Conservation (phyloP, 768 basidiomycete species). For the Pulveroboletus frians region DNA sequence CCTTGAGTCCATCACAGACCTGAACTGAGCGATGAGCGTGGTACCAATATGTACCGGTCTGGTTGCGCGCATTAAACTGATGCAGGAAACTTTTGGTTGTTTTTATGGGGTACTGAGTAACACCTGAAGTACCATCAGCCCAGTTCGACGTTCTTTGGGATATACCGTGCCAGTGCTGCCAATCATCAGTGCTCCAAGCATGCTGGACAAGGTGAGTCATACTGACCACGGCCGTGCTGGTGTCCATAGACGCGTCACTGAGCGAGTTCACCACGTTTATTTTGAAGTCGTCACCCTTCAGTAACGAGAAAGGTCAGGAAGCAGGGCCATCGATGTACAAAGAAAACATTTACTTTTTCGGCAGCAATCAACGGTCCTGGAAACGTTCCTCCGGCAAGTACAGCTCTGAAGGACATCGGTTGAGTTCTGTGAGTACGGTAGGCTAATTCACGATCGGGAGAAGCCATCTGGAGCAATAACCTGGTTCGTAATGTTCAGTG, state of each 20-base stretch:
- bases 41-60: constrained; percentile 33
- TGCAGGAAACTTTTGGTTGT: constrained; percentile 19
- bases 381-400: constrained; percentile 38
- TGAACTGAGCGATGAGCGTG: constrained; percentile 36
- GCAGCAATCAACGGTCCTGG: constrained; percentile 43
- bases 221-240: constrained; percentile 47
- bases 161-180: constrained; percentile 54
- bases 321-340: neutral
- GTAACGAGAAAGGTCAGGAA: constrained; percentile 2
- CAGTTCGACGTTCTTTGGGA: constrained; percentile 39
- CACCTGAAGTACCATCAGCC: constrained; percentile 40
- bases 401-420: constrained; percentile 27
- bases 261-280: constrained; percentile 45
- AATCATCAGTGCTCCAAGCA: neutral
- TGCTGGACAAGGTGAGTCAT: neutral
- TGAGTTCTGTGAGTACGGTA: neutral
- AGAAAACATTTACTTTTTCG: constrained; percentile 26
- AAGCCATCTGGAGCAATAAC: constrained; percentile 46
- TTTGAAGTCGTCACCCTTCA: constrained; percentile 33
- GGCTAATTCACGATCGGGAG: constrained; percentile 30
- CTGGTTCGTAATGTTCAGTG: constrained; percentile 36
- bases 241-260: constrained; percentile 43
- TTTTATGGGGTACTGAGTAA: constrained; percentile 33
- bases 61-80: constrained; percentile 16
- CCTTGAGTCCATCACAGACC: constrained; percentile 29